Conservation (phyloP, 2,329 filamentous ascomycete genomes). For the Aaosphaeria pasadenensis region DNA sequence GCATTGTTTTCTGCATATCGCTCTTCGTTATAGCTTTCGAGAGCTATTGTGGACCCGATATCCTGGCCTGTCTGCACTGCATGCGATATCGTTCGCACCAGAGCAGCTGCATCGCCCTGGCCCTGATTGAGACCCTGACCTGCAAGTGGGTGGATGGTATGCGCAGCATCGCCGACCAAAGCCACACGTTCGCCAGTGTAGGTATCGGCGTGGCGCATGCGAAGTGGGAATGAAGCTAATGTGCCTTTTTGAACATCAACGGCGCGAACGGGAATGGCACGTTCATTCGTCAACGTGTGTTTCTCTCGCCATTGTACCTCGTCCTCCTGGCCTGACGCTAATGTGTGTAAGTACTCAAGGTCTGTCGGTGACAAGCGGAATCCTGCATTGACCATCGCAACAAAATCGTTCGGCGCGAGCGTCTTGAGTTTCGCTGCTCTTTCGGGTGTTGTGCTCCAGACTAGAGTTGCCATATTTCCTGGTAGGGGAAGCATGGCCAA, state of each 20-base stretch:
- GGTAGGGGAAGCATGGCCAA: slow-evolving; percentile 89
- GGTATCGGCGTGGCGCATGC: slow-evolving; percentile 87
- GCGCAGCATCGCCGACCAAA: slow-evolving; percentile 89
- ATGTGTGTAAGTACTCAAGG: slow-evolving; percentile 75
- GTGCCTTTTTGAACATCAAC: slow-evolving; percentile 72
- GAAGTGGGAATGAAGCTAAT: slow-evolving; percentile 86
- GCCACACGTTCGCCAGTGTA: slow-evolving; percentile 90
- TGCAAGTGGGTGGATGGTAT: slow-evolving; percentile 90
- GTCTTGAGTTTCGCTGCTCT: slow-evolving; percentile 77
- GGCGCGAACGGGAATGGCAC: slow-evolving; percentile 61
- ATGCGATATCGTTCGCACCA: slow-evolving; percentile 71
- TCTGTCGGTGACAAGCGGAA: slow-evolving; percentile 81
- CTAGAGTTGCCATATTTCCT: slow-evolving; percentile 76
- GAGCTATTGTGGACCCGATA: slow-evolving; percentile 71
- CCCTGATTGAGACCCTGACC: slow-evolving; percentile 95
- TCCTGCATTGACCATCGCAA: slow-evolving; percentile 87
- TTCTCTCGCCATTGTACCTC: slow-evolving; percentile 81
- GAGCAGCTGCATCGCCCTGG: slow-evolving; percentile 79
- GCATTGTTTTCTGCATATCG: slow-evolving; percentile 78
- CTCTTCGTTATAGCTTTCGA: slow-evolving; percentile 79
- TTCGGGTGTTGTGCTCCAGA: slow-evolving; percentile 88
- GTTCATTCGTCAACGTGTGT: slow-evolving; percentile 57
- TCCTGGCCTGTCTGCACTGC: slow-evolving; percentile 83
- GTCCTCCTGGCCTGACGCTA: slow-evolving; percentile 52
- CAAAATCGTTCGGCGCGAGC: slow-evolving; percentile 69